Base-by-base conservation (phyloP, 306 rosid genomes). In the apple (Malus domestica) region DNA sequence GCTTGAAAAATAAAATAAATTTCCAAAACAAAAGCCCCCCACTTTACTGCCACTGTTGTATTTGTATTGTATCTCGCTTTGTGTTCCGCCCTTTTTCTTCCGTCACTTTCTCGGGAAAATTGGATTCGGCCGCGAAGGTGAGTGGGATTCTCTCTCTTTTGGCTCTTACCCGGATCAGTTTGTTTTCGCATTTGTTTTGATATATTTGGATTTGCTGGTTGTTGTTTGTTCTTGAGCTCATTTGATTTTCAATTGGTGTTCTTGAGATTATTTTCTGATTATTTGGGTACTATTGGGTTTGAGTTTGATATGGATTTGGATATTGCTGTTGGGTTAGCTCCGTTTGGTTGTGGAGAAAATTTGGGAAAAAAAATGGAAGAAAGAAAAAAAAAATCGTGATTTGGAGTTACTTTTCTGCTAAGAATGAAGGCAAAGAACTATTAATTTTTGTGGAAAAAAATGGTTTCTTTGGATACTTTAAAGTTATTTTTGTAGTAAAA, bases 121-220 rank as follows among this genome's bases (percentile, higher is more conserved):
- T 81, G 67, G 75, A 76, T 68, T 52, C 49, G 42, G 38, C 64
- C 73, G 10, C 64, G 67, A 79, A 79, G 86, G 83, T 82, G 66
- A 73, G 82, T 70, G 75, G 45, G 20, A 68, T 57, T 45, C 45
- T 23, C 30, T 4, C 67, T 9, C 33, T 51, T 32, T 75, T 62
- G 42, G 69, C 71, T 84, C 35, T 54, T 65, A 33, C 69, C 76
- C 83, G 73, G 88, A 86, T 90, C 87, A 52, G 71, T 32, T 49
- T 46, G 71, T 32, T 42, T 46, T 77, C 33, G n/a, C 40, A 23
- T 67, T 40, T 29, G 27, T 30, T 62, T 40, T 38, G 8, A 52
- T 52, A 27, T 68, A 27, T 45, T 30, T 55, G 16, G 75, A 65
- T 29, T 67, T 67, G 52, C 67, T 45, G 52, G 61, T 35, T 55